These are phyloP conservation scores for Boletus tomentosulus DNA, from an alignment of 768 basidiomycete genomes.

Conservation along the genomic window DNA sequence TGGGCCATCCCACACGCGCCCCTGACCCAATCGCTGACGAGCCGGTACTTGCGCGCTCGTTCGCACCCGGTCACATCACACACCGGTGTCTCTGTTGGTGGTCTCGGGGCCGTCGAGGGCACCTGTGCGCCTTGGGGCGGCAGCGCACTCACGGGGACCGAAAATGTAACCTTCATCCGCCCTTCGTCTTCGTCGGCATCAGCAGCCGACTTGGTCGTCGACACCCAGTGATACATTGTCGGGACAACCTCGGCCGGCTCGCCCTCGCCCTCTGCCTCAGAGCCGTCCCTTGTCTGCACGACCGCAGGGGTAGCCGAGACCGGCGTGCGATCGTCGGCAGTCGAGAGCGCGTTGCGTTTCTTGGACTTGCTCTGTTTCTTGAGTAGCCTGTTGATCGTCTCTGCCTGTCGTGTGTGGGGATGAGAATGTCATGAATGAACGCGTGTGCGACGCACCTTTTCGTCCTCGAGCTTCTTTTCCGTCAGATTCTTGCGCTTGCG, in stretches of 20 bases:
- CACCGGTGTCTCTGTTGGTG: constrained; percentile 8
- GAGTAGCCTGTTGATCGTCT: constrained; percentile 85
- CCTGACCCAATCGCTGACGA: constrained; percentile 56
- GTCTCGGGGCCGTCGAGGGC: constrained; percentile 11
- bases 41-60: constrained; percentile 55
- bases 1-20: constrained; percentile 65
- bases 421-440: background rate
- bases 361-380: constrained; percentile 77
- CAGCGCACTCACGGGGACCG: constrained; percentile 43
- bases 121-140: background rate
- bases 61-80: constrained; percentile 62
- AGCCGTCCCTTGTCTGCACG: constrained; percentile 28
- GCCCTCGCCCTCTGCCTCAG: constrained; percentile 38
- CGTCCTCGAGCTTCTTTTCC: constrained; percentile 82
- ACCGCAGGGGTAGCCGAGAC: constrained; percentile 27
- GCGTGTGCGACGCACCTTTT: constrained; percentile 50
- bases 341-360: constrained; percentile 48
- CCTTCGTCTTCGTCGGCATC: constrained; percentile 3
- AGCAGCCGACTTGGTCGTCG: constrained; percentile 39
- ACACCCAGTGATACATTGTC: constrained; percentile 71
- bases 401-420: constrained; percentile 46
- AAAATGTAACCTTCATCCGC: constrained; percentile 48
- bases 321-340: constrained; percentile 43
- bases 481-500: constrained; percentile 76
- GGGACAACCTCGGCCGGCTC: constrained; percentile 41